Base-by-base conservation (phyloP, 495 filamentous ascomycete genomes). In the Aspergillus asperescens region DNA sequence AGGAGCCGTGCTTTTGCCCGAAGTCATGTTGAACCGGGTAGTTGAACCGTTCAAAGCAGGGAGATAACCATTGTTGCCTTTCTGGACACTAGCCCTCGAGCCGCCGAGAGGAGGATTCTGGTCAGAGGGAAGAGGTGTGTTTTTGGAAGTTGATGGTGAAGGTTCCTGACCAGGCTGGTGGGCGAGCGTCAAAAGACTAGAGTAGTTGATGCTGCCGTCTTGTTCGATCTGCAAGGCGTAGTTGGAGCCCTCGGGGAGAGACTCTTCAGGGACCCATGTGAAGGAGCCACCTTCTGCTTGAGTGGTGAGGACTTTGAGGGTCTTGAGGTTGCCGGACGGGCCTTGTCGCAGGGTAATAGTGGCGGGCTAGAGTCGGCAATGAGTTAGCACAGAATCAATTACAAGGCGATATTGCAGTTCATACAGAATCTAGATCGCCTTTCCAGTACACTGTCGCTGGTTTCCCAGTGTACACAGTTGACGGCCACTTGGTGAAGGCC, bases 171-270 rank as follows among this genome's bases (percentile, higher is more conserved):
- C 16, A 32, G 44, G n/a, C 58, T 41, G 20, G 22, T 55, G 32
- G 2, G 25, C 50, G 40, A 63, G 44, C 1, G 31, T 64, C 15
- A 79, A 32, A 19, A 69, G 65, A 5, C 67, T 74, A n/a, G 75
- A 71, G 52, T 77, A 79, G 52, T 79, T 79, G 20, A 63, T 53
- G 4, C 69, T 32, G 10, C 62, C 66, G 32, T 59, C 64, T 52
- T 78, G 77, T 13, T 53, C 50, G 58, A 79, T 73, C 50, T 75
- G 62, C 40, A 78, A 66, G 16, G 77, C 75, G 48, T 79, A 79
- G 57, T 71, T 64, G 6, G 64, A 27, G 15, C 62, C 70, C 24
- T 65, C 56, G n/a, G 66, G 63, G 25, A 78, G 58, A 15, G 61
- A 62, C 23, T 50, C 55, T 16, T 65, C 62, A 13, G 72, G 70